Evolutionary conservation across 208 protist genomes (phyloP).

Genomic region (Polymyxa betae): DNA sequence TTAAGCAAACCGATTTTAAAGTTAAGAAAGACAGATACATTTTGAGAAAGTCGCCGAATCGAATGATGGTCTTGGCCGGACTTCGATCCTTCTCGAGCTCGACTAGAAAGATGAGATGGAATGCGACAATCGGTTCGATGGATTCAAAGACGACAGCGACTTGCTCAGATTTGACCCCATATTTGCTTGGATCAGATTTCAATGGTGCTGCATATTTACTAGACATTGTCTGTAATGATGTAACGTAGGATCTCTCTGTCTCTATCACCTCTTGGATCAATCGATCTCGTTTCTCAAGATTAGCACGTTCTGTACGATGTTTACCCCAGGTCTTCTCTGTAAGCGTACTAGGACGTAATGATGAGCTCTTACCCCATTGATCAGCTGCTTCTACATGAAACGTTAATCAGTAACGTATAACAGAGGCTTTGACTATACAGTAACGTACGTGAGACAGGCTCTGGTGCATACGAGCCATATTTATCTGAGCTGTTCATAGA

Average conservation of each 20-base stretch:
- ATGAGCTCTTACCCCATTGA: constrained; percentile 29
- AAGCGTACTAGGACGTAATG: neutral
- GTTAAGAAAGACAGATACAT: neutral
- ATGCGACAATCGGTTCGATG: constrained; percentile 32
- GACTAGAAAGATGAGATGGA: constrained; percentile 20
- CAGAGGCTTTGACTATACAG: too few species aligned
- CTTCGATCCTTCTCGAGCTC: constrained; percentile 40
- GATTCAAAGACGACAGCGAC: constrained; percentile 25
- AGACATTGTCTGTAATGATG: constrained; percentile 16
- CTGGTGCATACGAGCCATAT: too few species aligned
- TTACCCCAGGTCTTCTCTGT: constrained; percentile 13
- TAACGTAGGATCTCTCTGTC: neutral
- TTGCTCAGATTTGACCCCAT: constrained; percentile 30
- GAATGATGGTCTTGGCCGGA: constrained; percentile 10
- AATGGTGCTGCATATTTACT: neutral
- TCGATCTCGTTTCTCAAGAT: constrained; percentile 21
- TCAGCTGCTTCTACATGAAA: neutral
- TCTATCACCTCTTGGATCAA: constrained; percentile 46
- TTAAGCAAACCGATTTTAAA: neutral
- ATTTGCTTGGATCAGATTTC: neutral
- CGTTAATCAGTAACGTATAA: too few species aligned
- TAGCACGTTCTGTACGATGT: constrained; percentile 41
- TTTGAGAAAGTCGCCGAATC: constrained; percentile 41
- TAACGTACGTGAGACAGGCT: too few species aligned
- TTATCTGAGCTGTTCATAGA: too few species aligned